These are phyloP conservation scores for Dactylonectria macrodidyma DNA, from an alignment of 2,329 filamentous ascomycete genomes.

Conservation along the genomic window DNA sequence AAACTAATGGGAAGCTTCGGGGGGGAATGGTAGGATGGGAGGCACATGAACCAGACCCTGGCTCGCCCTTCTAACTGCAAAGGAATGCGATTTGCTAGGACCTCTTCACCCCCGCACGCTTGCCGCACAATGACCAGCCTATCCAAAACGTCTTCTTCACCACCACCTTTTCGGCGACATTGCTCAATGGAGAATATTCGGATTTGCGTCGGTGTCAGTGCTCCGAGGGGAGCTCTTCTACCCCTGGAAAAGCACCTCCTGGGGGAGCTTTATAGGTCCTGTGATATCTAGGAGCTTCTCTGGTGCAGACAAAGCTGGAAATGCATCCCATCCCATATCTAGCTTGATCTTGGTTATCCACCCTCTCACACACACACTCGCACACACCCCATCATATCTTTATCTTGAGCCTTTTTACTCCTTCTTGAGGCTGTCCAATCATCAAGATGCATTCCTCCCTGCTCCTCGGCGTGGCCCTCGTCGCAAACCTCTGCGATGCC, in stretches of 20 bases:
- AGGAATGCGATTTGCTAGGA: slow-evolving; percentile 21
- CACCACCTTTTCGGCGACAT: slow-evolving; percentile 26
- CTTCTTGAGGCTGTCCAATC: slow-evolving; percentile 7
- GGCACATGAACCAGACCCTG: neutral
- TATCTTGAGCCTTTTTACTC: slow-evolving; percentile 1
- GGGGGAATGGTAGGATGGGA: neutral
- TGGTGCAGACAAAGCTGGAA: neutral
- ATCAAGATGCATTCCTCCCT: slow-evolving; percentile 36
- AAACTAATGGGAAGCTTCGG: neutral
- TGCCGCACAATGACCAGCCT: slow-evolving; percentile 25
- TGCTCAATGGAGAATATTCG: slow-evolving; percentile 27
- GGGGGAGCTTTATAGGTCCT: slow-evolving; percentile 25
- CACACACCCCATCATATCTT: slow-evolving; percentile 11
- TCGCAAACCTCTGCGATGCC: slow-evolving; percentile 37
- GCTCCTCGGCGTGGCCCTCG: slow-evolving; percentile 26
- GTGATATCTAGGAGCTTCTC: slow-evolving; percentile 13
- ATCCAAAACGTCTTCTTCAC: slow-evolving; percentile 19
- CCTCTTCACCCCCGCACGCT: slow-evolving; percentile 31
- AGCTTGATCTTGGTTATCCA: neutral
- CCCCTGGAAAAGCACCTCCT: slow-evolving; percentile 7
- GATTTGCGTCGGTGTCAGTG: slow-evolving; percentile 33
- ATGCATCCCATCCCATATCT: slow-evolving; percentile 11
- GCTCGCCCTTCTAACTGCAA: neutral
- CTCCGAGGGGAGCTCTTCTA: neutral
- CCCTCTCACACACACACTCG: neutral